Percentiles rank a stretch among this genome's conserved stretches.
Conservation (phyloP, 169 alveolate species). For the Plasmodium blacklocki region DNA sequence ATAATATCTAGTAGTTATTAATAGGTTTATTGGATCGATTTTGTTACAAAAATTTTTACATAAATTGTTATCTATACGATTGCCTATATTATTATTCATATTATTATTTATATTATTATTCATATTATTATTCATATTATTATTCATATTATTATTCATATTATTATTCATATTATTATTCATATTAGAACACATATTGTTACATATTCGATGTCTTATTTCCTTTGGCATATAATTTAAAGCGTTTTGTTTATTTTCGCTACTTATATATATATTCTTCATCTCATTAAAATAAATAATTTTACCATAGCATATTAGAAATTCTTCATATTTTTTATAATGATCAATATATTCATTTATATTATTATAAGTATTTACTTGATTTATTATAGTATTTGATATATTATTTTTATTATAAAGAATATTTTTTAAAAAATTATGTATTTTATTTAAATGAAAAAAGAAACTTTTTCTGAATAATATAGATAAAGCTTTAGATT, state of each 20-base stretch:
- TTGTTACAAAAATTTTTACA: neutral
- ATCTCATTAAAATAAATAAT: slow-evolving; percentile 65
- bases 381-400: neutral
- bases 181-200: no score
- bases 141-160: no score
- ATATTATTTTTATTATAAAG: slow-evolving; percentile 8
- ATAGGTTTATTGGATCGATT: slow-evolving; percentile 65
- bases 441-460: slow-evolving; percentile 51
- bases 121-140: no score
- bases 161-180: no score
- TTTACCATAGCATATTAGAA: slow-evolving; percentile 72
- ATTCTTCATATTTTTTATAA: slow-evolving; percentile 68
- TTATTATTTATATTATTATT: no score
- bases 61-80: no score
- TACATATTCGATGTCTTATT: slow-evolving; percentile 11
- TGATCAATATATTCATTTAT: slow-evolving; percentile 48
- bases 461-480: slow-evolving; percentile 51
- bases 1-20: slow-evolving; percentile 62
- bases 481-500: slow-evolving; percentile 80
- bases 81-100: no score
- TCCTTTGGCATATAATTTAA: slow-evolving; percentile 55
- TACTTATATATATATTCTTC: slow-evolving; percentile 18
- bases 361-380: neutral
- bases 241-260: slow-evolving; percentile 33
- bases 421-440: slow-evolving; percentile 44